phyloP scores from a whole-genome alignment of 306 rosid species.

The Herpetospermum pedunculosum region DNA sequence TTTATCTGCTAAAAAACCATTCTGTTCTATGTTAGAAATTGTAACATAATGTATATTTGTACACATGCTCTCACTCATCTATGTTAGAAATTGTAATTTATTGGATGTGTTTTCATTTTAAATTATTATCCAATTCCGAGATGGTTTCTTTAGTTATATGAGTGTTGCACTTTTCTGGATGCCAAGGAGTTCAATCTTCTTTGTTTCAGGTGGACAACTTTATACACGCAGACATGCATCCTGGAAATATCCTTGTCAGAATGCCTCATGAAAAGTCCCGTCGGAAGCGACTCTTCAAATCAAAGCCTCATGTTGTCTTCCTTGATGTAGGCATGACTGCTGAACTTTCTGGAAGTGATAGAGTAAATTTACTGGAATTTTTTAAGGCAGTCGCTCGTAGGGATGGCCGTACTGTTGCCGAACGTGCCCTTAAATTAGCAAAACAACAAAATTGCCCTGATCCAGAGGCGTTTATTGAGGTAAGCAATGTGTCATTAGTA shows the following conservation, averaged over 20 bases:
- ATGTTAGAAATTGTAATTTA: neutral
- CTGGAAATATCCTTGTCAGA: conserved; percentile 98
- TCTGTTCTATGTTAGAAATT: neutral
- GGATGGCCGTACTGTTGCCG: conserved; percentile 94
- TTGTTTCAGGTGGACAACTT: conserved; percentile 96
- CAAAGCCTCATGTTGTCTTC: conserved; percentile 95
- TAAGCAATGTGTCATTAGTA: conserved; percentile 13
- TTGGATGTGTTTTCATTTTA: neutral
- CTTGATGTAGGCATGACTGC: conserved; percentile 99
- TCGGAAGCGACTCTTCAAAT: conserved; percentile 65
- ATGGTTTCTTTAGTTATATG: neutral
- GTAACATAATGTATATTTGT: too few species aligned
- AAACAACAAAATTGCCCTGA: conserved; percentile 93
- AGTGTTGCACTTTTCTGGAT: conserved; percentile 20
- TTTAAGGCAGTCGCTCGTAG: conserved; percentile 91
- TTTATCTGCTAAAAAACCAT: neutral
- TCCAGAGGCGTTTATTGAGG: conserved; percentile 91
- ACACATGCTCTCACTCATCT: neutral
- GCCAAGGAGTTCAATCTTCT: conserved; percentile 20
- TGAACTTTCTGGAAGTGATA: conserved; percentile 80
- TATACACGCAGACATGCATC: conserved; percentile 99
- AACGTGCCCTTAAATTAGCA: conserved; percentile 59
- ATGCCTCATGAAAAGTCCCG: conserved; percentile 49
- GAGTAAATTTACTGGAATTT: conserved; percentile 77
- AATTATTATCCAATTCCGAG: neutral